These are phyloP conservation scores for Tolypocladium tropicale DNA, from an alignment of 2,329 filamentous ascomycete species.

Conservation along the genomic window DNA sequence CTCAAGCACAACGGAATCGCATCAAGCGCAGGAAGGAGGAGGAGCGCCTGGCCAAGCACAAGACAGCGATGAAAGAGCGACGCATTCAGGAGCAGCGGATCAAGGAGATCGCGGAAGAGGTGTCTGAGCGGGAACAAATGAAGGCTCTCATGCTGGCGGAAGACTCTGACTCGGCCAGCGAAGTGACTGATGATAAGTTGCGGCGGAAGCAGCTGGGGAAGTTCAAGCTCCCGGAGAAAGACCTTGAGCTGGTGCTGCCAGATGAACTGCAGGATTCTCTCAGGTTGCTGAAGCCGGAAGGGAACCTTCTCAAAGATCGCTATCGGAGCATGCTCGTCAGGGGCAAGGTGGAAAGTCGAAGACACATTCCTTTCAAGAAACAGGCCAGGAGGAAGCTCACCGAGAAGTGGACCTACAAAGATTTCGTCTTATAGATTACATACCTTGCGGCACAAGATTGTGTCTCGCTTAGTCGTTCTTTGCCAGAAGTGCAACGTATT, in stretches of 20 bases:
- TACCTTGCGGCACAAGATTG: not conserved
- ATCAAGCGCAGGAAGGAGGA: slow-evolving; percentile 82
- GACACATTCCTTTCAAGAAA: slow-evolving; percentile 69
- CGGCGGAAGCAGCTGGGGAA: slow-evolving; percentile 67
- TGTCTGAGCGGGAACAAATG: slow-evolving; percentile 45
- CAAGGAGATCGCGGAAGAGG: slow-evolving; percentile 57
- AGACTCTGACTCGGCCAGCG: slow-evolving; percentile 37
- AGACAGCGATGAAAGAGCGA: slow-evolving; percentile 62
- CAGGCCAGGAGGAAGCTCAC: slow-evolving; percentile 72
- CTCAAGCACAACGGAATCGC: slow-evolving; percentile 75
- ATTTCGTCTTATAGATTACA: slow-evolving; percentile 46
- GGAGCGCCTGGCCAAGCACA: slow-evolving; percentile 66
- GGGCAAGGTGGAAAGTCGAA: slow-evolving; percentile 79
- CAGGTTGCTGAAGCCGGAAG: slow-evolving; percentile 79
- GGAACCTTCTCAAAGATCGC: slow-evolving; percentile 86
- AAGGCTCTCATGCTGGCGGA: slow-evolving; percentile 32
- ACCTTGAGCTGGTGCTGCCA: slow-evolving; percentile 70
- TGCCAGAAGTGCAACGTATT: not conserved
- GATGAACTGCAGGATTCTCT: slow-evolving; percentile 78
- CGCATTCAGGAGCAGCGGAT: slow-evolving; percentile 62
- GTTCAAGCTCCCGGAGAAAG: slow-evolving; percentile 62
- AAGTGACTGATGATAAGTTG: slow-evolving; percentile 53
- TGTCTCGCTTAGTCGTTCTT: not conserved
- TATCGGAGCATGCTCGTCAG: slow-evolving; percentile 82
- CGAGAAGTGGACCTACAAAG: slow-evolving; percentile 98